Conservation (phyloP, 78 protist genomes). For the Planoprotostelium fungivorum region DNA sequence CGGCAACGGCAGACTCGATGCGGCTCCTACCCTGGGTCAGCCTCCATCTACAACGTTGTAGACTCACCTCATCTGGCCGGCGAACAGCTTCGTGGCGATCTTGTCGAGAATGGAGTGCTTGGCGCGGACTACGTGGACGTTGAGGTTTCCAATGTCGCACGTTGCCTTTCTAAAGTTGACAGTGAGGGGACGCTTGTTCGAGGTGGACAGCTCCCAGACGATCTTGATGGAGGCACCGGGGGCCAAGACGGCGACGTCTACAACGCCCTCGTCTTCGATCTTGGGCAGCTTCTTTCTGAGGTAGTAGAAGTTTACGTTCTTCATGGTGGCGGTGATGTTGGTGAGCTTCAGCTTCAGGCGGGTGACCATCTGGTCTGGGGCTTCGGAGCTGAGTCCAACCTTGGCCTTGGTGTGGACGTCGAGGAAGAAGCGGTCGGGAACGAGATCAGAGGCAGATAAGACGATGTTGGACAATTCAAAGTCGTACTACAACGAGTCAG, state of each 20-base stretch:
- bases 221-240: constrained; percentile 1
- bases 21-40: too few relatives aligned
- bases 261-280: neutral
- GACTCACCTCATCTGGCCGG: neutral
- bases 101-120: neutral
- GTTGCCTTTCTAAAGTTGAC: neutral
- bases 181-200: neutral
- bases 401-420: neutral
- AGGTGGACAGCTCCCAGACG: neutral
- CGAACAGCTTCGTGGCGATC: neutral
- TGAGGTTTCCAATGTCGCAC: neutral
- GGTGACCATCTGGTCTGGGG: neutral
- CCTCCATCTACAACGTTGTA: too few relatives aligned
- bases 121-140: neutral
- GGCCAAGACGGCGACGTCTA: neutral
- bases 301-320: neutral
- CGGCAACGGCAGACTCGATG: neutral
- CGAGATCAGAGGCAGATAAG: neutral
- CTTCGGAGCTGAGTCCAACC: neutral
- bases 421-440: neutral
- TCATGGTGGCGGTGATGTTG: neutral
- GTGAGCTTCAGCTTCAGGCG: neutral
- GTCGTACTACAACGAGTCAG: too few relatives aligned
- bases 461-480: neutral
- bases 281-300: neutral